Evolutionary conservation across 176 grass and related monocot species (phyloP).

Genomic region (Oropetium thomaeum): DNA sequence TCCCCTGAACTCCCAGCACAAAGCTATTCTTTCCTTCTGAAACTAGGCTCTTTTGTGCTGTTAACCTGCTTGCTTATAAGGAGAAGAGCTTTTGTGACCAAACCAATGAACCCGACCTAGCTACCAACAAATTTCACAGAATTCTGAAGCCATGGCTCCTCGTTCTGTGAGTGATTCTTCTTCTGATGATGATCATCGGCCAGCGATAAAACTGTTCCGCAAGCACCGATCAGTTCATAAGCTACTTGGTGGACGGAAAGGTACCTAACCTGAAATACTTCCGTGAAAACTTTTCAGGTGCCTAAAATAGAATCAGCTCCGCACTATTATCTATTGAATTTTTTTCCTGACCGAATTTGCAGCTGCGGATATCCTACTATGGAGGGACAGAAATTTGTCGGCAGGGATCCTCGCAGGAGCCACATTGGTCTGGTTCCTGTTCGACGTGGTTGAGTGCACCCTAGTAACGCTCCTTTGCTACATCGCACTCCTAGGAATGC

Average conservation of each 20-base stretch:
- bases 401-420: constrained; percentile 64
- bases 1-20: constrained; percentile 10
- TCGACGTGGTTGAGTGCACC: constrained; percentile 83
- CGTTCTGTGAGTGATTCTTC: constrained; percentile 33
- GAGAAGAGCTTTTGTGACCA: background rate
- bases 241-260: constrained; percentile 52
- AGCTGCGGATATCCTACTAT: constrained; percentile 87
- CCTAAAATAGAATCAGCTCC: background rate
- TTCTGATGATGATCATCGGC: constrained; percentile 43
- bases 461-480: constrained; percentile 69
- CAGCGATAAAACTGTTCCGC: background rate
- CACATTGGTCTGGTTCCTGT: constrained; percentile 70
- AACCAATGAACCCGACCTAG: background rate
- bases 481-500: constrained; percentile 60
- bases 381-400: constrained; percentile 67
- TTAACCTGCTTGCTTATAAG: constrained; percentile 30
- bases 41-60: background rate
- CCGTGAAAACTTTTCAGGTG: background rate
- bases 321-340: background rate
- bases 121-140: constrained; percentile 5
- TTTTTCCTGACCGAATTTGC: background rate
- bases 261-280: constrained; percentile 29
- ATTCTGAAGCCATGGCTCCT: constrained; percentile 33
- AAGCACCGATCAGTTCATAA: constrained; percentile 36
- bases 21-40: constrained; percentile 64